Percentiles rank a stretch among this genome's conserved stretches.
These are phyloP conservation scores for Pseudomassariella vexata DNA, from an alignment of 2,329 filamentous ascomycete species.

Conservation along the genomic window DNA sequence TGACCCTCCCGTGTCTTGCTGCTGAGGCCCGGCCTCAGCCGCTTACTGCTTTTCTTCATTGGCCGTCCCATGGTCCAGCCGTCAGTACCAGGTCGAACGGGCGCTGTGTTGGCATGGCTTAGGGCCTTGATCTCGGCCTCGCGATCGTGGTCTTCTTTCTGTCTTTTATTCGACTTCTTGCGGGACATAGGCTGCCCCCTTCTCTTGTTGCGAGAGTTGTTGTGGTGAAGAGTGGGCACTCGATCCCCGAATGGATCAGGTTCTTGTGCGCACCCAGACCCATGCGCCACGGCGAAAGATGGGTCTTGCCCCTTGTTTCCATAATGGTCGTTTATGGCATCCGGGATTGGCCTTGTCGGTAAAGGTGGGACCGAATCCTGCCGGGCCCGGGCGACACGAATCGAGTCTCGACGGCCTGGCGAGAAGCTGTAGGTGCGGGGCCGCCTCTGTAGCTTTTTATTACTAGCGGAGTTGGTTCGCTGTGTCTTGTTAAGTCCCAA, in stretches of 20 bases:
- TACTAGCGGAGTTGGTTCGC: slow-evolving; percentile 6
- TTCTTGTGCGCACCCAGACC: slow-evolving; percentile 11
- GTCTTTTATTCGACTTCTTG: slow-evolving; percentile 71
- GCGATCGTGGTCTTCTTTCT: slow-evolving; percentile 67
- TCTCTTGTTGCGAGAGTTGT: slow-evolving; percentile 49
- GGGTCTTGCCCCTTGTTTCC: slow-evolving; percentile 8
- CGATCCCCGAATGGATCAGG: slow-evolving; percentile 28
- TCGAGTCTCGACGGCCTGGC: slow-evolving; percentile 49
- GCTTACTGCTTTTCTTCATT: slow-evolving; percentile 59
- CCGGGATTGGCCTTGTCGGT: slow-evolving; percentile 13
- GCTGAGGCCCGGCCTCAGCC: slow-evolving; percentile 51
- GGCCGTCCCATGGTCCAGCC: slow-evolving; percentile 54
- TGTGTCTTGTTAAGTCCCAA: too few species aligned
- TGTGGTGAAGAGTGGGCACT: slow-evolving; percentile 49
- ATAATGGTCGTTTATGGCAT: slow-evolving; percentile 8
- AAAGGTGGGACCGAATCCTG: slow-evolving; percentile 19
- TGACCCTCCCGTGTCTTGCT: slow-evolving; percentile 51
- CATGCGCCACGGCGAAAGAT: too few species aligned
- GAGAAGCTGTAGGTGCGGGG: slow-evolving; percentile 45
- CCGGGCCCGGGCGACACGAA: slow-evolving; percentile 32
- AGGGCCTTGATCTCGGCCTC: slow-evolving; percentile 87
- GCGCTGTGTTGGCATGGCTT: slow-evolving; percentile 54
- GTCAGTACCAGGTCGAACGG: slow-evolving; percentile 57
- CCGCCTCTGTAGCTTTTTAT: slow-evolving; percentile 36
- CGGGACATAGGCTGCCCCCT: slow-evolving; percentile 54